phyloP scores from a whole-genome alignment of 495 filamentous ascomycete genomes.

The Terfezia boudieri region DNA sequence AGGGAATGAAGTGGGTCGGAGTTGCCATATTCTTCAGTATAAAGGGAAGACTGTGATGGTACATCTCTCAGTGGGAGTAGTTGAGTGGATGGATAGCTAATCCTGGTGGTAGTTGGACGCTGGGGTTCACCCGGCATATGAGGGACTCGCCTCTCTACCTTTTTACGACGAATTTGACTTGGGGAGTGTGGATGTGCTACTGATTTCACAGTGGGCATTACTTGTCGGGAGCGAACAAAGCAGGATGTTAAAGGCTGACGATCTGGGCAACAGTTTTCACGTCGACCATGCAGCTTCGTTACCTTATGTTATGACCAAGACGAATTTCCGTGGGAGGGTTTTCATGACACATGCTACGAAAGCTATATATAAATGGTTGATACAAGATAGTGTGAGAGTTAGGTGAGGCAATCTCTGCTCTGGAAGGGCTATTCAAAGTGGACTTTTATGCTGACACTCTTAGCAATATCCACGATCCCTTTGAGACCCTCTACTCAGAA shows the following conservation, averaged over 20 bases:
- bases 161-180: constrained; percentile 98
- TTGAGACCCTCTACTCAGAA: constrained; percentile 54
- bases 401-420: constrained; percentile 21
- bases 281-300: constrained; percentile 91
- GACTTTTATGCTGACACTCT: neutral
- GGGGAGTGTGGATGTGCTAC: constrained; percentile 84
- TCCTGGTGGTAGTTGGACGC: constrained; percentile 53
- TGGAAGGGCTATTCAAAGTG: neutral
- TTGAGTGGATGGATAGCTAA: constrained; percentile 1
- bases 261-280: constrained; percentile 38
- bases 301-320: constrained; percentile 91
- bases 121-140: constrained; percentile 90
- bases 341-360: constrained; percentile 99
- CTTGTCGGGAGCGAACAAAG: neutral
- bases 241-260: constrained; percentile 22
- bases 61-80: constrained; percentile 26
- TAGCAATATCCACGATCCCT: constrained; percentile 18
- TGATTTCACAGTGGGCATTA: constrained; percentile 57
- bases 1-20: constrained; percentile 89
- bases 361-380: constrained; percentile 98
- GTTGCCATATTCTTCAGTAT: constrained; percentile 95
- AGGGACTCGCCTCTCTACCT: constrained; percentile 75
- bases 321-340: constrained; percentile 84
- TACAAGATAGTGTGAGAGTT: constrained; percentile 86
- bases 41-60: constrained; percentile 95